A percentile compares a stretch with the other conserved stretches of the same genome.
phyloP scores from a whole-genome alignment of 2,329 filamentous ascomycete genomes.

The Stagonosporopsis rhizophila region DNA sequence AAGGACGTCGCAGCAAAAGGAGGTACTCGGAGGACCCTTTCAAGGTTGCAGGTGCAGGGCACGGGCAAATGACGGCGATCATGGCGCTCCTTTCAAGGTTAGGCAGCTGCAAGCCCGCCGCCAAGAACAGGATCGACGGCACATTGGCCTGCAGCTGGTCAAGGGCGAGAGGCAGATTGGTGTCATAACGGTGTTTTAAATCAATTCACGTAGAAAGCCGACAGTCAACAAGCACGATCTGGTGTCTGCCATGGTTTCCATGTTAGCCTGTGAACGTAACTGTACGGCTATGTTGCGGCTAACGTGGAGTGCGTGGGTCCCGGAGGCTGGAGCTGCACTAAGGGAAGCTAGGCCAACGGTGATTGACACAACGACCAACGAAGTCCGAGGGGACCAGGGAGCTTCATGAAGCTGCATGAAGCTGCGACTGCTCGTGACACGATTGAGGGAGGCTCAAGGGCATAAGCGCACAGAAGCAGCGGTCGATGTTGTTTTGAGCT shows the following conservation, averaged over 20 bases:
- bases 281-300: conserved; percentile 5
- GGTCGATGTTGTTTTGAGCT: neutral
- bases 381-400: conserved; percentile 12
- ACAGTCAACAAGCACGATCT: neutral
- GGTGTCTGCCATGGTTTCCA: too few species aligned
- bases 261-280: neutral
- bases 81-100: conserved; percentile 10
- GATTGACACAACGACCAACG: conserved; percentile 14
- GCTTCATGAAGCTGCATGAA: neutral
- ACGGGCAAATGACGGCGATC: conserved; percentile 17
- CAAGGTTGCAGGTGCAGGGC: conserved; percentile 1
- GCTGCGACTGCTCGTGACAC: neutral
- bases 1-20: neutral
- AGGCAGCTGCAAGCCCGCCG: conserved; percentile 2
- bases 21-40: neutral
- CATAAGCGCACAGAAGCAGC: neutral
- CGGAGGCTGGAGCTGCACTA: conserved; percentile 17
- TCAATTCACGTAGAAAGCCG: neutral
- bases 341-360: conserved; percentile 15
- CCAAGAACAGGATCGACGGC: conserved; percentile 6
- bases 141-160: neutral
- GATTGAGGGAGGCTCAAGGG: neutral
- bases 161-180: neutral
- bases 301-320: neutral
- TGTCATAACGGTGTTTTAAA: neutral